phyloP scores from a whole-genome alignment of 768 basidiomycete genomes.

The Kwoniella bestiolae region DNA sequence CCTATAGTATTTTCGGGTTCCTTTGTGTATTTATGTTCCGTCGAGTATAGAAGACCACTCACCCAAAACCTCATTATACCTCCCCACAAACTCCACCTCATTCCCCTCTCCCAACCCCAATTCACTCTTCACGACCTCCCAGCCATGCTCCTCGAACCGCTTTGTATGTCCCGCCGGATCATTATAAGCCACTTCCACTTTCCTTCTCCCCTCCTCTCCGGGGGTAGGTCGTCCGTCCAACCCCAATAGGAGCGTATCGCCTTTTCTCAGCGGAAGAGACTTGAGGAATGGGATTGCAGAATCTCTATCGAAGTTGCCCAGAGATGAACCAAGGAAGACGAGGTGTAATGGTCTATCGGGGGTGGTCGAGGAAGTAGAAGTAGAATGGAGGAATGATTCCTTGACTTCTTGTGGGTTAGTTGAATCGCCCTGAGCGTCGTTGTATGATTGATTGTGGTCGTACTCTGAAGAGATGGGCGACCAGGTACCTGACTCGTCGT shows the following conservation, averaged over 20 bases:
- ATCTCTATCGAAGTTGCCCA: conserved; percentile 83
- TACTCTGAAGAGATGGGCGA: conserved; percentile 20
- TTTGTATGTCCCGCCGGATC: conserved; percentile 67
- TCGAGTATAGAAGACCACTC: too few species aligned
- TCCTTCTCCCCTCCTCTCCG: conserved; percentile 10
- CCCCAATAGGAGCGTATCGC: conserved; percentile 76
- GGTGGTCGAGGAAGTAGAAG: not conserved
- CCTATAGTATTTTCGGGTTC: too few species aligned
- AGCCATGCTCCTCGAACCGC: conserved; percentile 84
- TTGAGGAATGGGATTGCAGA: conserved; percentile 75
- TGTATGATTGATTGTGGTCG: not conserved
- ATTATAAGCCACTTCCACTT: conserved; percentile 36
- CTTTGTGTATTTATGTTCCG: too few species aligned
- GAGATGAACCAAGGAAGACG: conserved; percentile 86
- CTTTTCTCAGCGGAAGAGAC: conserved; percentile 72
- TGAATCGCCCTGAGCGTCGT: not conserved
- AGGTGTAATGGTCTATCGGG: conserved; percentile 70
- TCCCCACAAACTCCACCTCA: conserved; percentile 50
- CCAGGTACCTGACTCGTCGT: conserved; percentile 22
- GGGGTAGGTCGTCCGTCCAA: conserved; percentile 18
- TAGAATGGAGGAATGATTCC: not conserved
- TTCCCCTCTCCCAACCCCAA: conserved; percentile 61
- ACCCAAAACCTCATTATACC: conserved; percentile 51
- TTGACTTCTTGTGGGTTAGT: not conserved
- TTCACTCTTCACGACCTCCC: conserved; percentile 69